Base-by-base conservation (phyloP, 2,329 filamentous ascomycete genomes). In the Pyrenophora tritici-repentis region DNA sequence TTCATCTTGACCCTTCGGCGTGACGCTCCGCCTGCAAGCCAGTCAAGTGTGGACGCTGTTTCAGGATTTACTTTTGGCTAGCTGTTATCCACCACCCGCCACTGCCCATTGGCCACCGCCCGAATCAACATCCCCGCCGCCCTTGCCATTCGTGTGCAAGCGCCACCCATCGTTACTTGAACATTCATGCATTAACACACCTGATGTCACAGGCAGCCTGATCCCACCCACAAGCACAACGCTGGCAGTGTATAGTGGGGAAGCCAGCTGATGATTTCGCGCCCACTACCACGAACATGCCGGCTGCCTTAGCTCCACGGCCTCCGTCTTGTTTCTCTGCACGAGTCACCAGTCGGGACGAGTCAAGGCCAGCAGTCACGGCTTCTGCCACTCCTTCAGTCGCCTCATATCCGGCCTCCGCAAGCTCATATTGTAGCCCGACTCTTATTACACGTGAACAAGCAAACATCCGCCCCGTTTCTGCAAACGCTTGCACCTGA, bases 11-110 rank as follows among this genome's bases (percentile, higher is more conserved):
- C 24, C 24, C 24, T 50, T 53, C 56, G 61, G 69, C 69, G 69
- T 70, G 42, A 68, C 69, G 69, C 69, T 66, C 49, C 55, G 36
- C 46, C 45, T 41, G 53, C 50, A 47, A 53, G 58, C 65, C 64
- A 68, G 61, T 66, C 55, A 67, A 53, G 53, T 59, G 53, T 59
- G 47, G 58, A 63, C 58, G 50, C 66, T 63, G 70, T 72, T 72
- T 71, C 70, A 72, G 62, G 24, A 60, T 22, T 65, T 66, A 53
- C 62, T 68, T 70, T 61, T 61, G 62, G 60, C 66, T 69, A 66
- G 65, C 60, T 46, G 44, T 43, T 46, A 42, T 29, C 26, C 46
- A 50, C 61, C 65, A 57, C 55, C 61, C 62, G 62, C 62, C 62
- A 58, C 58, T 51, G 49, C 47, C 54, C 55, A 42, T 49, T 51